Evolutionary conservation across 1,284 basidiomycete species (phyloP), one percentile per base, ranked within the genome.

Genomic region (Rhodotorula glutinis): DNA sequence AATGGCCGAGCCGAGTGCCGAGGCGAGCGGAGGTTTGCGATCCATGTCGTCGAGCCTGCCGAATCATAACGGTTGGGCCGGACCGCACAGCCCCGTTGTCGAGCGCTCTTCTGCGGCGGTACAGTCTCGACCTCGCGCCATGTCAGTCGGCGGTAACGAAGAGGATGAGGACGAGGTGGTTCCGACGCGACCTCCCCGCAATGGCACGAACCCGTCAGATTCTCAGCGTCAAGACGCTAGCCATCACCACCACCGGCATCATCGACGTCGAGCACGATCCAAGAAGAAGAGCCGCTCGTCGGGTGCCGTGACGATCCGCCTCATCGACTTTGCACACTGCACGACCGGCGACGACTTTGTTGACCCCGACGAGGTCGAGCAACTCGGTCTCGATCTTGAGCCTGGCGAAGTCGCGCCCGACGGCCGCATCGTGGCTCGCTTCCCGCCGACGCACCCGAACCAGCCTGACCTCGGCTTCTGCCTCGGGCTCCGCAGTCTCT

Each of bases 321-420:
- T 99, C 64, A 96, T 99, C 67, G 95, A 99, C 80, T 99, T 99
- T 81, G 96, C 95, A 11, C 95, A 98, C 79, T 98, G 95, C 66
- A 98, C 94, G 13, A 98, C 94, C 0, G 95, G 95, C 11, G 83
- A 85, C 54, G 96, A 99, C 79, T 98, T 92, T 84, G 78, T 90
- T 62, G 29, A 72, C 72, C 64, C 74, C 76, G 57, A 75, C 79
- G 87, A 86, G 83, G 92, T 10, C 88, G 90, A 75, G 90, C 90
- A 33, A 85, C 90, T 54, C 38, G 60, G 53, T 4, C 60, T 67
- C 51, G 57, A 60, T 9, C 59, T 67, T 46, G 60, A 61, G 11
- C 65, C 67, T 23, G 70, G 70, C 23, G 62, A 64, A 13, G 41
- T 61, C 16, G 52, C 69, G 5, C 61, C 66, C 30, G 73, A 69